Conservation (phyloP, 2,329 filamentous ascomycete genomes). For the Diplodia intermedia region DNA sequence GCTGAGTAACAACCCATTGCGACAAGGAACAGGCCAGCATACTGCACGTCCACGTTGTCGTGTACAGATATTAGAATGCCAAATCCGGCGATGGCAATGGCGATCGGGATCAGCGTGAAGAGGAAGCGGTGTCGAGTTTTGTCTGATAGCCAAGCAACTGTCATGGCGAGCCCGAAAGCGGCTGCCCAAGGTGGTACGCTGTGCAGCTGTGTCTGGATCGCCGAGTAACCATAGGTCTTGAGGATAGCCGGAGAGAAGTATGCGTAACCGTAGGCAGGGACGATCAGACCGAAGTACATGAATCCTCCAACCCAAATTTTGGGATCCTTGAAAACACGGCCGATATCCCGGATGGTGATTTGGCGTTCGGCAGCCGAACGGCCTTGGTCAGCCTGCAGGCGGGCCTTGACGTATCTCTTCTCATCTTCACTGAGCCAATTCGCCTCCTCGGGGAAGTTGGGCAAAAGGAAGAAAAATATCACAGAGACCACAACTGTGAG, state of each 20-base stretch:
- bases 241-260: conserved; percentile 60
- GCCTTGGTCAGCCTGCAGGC: conserved; percentile 57
- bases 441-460: conserved; percentile 58
- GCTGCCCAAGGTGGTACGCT: conserved; percentile 69
- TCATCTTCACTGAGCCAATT: conserved; percentile 58
- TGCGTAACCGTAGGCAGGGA: conserved; percentile 50
- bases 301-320: conserved; percentile 58
- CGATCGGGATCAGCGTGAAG: conserved; percentile 74
- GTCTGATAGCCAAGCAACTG: conserved; percentile 76
- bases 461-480: conserved; percentile 56
- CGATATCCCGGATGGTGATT: conserved; percentile 53
- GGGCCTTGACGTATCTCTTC: conserved; percentile 54
- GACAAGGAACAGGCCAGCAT: conserved; percentile 81
- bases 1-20: conserved; percentile 81
- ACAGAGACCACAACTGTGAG: conserved; percentile 54
- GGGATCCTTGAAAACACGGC: conserved; percentile 56
- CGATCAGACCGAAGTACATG: conserved; percentile 60
- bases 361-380: conserved; percentile 53
- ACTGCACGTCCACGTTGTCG: conserved; percentile 70
- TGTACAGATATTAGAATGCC: conserved; percentile 76
- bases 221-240: conserved; percentile 57
- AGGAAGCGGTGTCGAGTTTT: conserved; percentile 73
- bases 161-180: conserved; percentile 80
- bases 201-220: conserved; percentile 62
- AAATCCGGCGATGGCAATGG: conserved; percentile 75